phyloP scores from a whole-genome alignment of 139 green algal species.

The Volvox reticuliferus region DNA sequence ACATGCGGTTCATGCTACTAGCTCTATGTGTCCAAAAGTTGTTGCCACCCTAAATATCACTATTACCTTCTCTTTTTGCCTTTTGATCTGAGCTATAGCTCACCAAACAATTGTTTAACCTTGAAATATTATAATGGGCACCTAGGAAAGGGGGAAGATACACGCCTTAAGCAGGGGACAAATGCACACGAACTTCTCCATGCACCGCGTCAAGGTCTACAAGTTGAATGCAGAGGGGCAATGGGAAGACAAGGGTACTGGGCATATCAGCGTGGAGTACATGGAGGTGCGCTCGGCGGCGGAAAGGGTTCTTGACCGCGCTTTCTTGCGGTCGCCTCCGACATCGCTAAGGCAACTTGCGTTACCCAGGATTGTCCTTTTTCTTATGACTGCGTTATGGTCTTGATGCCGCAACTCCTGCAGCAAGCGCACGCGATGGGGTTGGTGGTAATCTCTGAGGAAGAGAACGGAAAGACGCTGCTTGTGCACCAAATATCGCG shows the following conservation, averaged over 20 bases:
- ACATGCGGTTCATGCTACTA: too few species aligned
- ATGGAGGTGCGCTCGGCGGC: constrained; percentile 80
- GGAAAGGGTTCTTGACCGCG: constrained; percentile 42
- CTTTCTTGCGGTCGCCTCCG: background rate
- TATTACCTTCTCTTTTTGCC: background rate
- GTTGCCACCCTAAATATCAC: too few species aligned
- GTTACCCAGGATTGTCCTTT: background rate
- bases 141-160: background rate
- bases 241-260: constrained; percentile 98
- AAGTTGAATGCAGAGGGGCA: constrained; percentile 85
- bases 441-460: constrained; percentile 92
- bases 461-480: constrained; percentile 82
- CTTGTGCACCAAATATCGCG: constrained; percentile 90
- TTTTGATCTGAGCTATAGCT: background rate
- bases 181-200: constrained; percentile 27
- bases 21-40: too few species aligned
- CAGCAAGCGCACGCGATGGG: constrained; percentile 85
- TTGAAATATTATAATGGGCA: background rate
- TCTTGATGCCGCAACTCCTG: background rate
- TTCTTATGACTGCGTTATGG: background rate
- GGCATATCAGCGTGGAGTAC: constrained; percentile 88
- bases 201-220: constrained; percentile 94
- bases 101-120: background rate
- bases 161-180: background rate
- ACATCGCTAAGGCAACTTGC: background rate